Conservation (phyloP, 805 yeast genomes). For the Candida namnaoensis region DNA sequence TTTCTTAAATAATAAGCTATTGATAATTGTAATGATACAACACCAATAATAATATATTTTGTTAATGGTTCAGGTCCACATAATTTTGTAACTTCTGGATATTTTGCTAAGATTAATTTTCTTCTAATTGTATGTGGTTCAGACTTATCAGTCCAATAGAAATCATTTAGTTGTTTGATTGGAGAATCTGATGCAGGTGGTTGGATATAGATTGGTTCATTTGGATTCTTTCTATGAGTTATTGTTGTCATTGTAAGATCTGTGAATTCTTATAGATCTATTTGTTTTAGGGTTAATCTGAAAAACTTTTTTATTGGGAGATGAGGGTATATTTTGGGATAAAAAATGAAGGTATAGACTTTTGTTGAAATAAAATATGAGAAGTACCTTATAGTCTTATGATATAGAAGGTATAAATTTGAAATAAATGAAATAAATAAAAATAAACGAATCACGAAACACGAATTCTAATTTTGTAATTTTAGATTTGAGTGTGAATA, state of each 20-base stretch:
- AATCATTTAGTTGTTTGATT: conserved; percentile 41
- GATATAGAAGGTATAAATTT: too few relatives aligned
- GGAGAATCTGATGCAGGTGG: conserved; percentile 23
- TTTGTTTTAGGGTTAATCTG: too few relatives aligned
- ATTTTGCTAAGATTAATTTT: conserved; percentile 58
- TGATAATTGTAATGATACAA: conserved; percentile 59
- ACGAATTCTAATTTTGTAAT: too few relatives aligned
- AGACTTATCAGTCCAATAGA: conserved; percentile 74
- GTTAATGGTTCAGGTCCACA: conserved; percentile 85
- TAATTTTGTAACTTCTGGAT: conserved; percentile 74
- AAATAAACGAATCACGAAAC: too few relatives aligned
- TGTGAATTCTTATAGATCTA: too few relatives aligned
- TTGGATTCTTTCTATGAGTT: conserved; percentile 18
- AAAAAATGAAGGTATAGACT: too few relatives aligned
- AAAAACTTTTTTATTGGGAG: too few relatives aligned
- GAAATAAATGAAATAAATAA: too few relatives aligned
- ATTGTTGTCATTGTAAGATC: conserved; percentile 13
- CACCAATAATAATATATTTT: conserved; percentile 61
- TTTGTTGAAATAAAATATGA: too few relatives aligned
- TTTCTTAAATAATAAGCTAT: conserved; percentile 55
- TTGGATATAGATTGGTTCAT: conserved; percentile 12
- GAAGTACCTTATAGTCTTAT: too few relatives aligned
- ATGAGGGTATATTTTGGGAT: too few relatives aligned
- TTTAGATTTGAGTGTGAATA: too few relatives aligned
- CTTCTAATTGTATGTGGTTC: conserved; percentile 80